Conservation (phyloP, 192 early-diverging fungal genomes). For the Entophlyctis helioformis region DNA sequence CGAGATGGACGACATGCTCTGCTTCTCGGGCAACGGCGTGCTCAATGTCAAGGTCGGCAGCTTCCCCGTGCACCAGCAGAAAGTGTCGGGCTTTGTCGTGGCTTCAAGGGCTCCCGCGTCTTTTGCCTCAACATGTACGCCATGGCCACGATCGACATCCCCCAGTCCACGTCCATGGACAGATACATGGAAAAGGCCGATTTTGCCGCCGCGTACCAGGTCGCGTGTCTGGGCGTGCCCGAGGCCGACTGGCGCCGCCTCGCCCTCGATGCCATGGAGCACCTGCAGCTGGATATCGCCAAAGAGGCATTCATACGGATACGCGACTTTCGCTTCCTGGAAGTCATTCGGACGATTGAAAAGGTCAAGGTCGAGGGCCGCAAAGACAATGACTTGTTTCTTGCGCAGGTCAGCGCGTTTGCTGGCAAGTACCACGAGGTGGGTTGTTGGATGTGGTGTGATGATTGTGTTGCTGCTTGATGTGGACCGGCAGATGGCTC, state of each 20-base stretch:
- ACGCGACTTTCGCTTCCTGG: conserved; percentile 33
- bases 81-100: conserved; percentile 44
- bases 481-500: too few relatives aligned
- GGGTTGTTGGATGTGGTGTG: conserved; percentile 1
- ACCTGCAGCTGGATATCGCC: conserved; percentile 31
- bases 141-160: conserved; percentile 39
- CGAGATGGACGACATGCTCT: conserved; percentile 41
- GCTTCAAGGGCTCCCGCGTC: conserved; percentile 41
- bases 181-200: conserved; percentile 36
- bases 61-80: conserved; percentile 36
- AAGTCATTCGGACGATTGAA: conserved; percentile 19
- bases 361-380: conserved; percentile 25
- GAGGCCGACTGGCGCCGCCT: conserved; percentile 42
- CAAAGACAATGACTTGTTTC: conserved; percentile 19
- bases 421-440: conserved; percentile 39
- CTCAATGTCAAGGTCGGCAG: conserved; percentile 37
- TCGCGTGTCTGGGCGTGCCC: conserved; percentile 42
- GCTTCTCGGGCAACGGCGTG: conserved; percentile 32
- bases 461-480: too few relatives aligned
- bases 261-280: conserved; percentile 33
- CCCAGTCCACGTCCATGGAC: conserved; percentile 35
- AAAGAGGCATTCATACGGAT: conserved; percentile 31
- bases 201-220: conserved; percentile 26
- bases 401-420: conserved; percentile 34
- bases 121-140: conserved; percentile 36